These are phyloP conservation scores for Clathrospora elynae DNA, from an alignment of 2,329 filamentous ascomycete genomes.

Conservation along the genomic window DNA sequence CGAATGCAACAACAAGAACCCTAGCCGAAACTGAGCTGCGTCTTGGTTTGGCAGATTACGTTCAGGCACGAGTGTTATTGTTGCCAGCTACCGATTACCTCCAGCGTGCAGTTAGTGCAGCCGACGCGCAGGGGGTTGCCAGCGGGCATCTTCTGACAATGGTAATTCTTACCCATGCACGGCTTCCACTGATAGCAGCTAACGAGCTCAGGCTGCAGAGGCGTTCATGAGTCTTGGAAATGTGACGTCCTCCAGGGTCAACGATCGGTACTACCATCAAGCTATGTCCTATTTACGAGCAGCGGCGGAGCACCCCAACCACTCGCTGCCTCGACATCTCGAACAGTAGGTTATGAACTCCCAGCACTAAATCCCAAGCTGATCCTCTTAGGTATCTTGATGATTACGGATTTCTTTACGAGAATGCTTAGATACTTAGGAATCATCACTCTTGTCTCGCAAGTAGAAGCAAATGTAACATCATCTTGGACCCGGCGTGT, in stretches of 20 bases:
- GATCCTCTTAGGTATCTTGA: conserved; percentile 49
- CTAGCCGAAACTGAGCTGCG: conserved; percentile 47
- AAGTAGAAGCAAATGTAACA: too few relatives aligned
- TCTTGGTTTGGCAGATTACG: conserved; percentile 52
- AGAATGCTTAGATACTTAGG: conserved; percentile 2
- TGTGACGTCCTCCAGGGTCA: conserved; percentile 52
- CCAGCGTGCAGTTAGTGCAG: conserved; percentile 53
- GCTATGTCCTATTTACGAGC: conserved; percentile 55
- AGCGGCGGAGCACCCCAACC: conserved; percentile 51
- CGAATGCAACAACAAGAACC: conserved; percentile 16
- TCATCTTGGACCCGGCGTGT: too few relatives aligned
- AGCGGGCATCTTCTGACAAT: conserved; percentile 53
- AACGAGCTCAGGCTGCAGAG: conserved; percentile 51
- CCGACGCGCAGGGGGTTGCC: conserved; percentile 46
- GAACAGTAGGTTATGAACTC: conserved; percentile 49
- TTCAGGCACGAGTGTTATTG: conserved; percentile 58
- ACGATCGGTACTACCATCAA: conserved; percentile 53
- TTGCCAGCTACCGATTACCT: conserved; percentile 60
- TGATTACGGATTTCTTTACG: conserved; percentile 48
- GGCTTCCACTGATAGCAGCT: conserved; percentile 5
- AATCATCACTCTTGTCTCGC: too few relatives aligned
- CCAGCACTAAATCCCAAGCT: conserved; percentile 5
- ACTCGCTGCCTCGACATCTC: conserved; percentile 52
- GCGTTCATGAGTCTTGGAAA: conserved; percentile 60
- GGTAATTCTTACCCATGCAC: conserved; percentile 42